Conservation (phyloP, 2,329 filamentous ascomycete species). For the Gnomoniopsis sp. region DNA sequence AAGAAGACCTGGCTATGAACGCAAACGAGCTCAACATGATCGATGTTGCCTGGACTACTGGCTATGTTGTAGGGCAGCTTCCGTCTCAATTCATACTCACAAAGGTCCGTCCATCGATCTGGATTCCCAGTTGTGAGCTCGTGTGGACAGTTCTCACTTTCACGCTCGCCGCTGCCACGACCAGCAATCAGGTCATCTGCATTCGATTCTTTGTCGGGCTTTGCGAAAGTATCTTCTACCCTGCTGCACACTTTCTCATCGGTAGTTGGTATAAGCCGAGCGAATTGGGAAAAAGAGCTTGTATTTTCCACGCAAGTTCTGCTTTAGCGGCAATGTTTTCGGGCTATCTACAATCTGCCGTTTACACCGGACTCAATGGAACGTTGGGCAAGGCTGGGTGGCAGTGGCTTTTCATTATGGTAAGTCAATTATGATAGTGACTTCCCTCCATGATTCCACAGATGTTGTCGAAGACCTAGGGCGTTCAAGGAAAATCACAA, state of each 20-base stretch:
- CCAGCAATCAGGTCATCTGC: conserved; percentile 33
- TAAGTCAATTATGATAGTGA: too few species aligned
- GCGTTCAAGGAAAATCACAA: too few species aligned
- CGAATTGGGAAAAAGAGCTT: conserved; percentile 40
- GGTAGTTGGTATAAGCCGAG: conserved; percentile 42
- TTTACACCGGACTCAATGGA: conserved; percentile 37
- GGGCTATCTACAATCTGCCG: conserved; percentile 38
- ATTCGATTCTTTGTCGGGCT: conserved; percentile 43
- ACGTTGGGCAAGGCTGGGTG: conserved; percentile 35
- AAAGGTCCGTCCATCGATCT: conserved; percentile 39
- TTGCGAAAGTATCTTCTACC: conserved; percentile 35
- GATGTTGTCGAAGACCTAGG: too few species aligned
- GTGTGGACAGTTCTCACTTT: conserved; percentile 33
- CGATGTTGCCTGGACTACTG: conserved; percentile 53
- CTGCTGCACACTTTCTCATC: conserved; percentile 35
- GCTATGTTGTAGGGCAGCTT: conserved; percentile 52
- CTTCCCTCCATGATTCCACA: too few species aligned
- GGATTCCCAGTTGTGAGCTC: conserved; percentile 37
- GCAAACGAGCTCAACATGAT: conserved; percentile 53
- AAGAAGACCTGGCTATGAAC: conserved; percentile 50
- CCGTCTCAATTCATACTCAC: conserved; percentile 38
- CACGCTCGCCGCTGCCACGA: conserved; percentile 33
- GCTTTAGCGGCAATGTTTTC: conserved; percentile 38
- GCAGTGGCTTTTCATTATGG: conserved; percentile 44
- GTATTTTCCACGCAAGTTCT: conserved; percentile 37